These are phyloP conservation scores for Colletotrichum phormii DNA, from an alignment of 2,329 filamentous ascomycete species.

Conservation along the genomic window DNA sequence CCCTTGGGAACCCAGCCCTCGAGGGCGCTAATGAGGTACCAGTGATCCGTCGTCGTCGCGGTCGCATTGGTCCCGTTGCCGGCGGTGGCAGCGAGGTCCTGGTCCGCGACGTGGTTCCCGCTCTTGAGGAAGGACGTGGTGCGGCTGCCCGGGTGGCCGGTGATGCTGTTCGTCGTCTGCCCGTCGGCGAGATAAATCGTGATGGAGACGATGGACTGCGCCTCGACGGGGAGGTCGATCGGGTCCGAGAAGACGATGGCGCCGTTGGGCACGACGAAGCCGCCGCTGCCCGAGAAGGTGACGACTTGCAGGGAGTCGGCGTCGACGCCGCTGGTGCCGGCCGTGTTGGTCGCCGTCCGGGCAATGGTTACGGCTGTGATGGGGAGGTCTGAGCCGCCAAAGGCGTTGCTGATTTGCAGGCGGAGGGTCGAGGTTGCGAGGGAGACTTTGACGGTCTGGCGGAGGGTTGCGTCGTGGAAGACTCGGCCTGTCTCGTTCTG, in stretches of 20 bases:
- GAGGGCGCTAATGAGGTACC: constrained; percentile 70
- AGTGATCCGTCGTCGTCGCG: constrained; percentile 51
- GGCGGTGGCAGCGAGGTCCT: constrained; percentile 49
- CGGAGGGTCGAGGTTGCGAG: constrained; percentile 65
- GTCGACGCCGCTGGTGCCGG: constrained; percentile 62
- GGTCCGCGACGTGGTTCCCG: constrained; percentile 61
- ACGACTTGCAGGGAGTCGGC: constrained; percentile 59
- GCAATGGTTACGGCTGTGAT: constrained; percentile 69
- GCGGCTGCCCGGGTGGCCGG: constrained; percentile 70
- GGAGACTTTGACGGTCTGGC: constrained; percentile 70
- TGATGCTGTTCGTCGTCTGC: constrained; percentile 66
- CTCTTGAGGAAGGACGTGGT: constrained; percentile 66
- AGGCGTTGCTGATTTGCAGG: constrained; percentile 71
- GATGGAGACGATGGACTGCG: constrained; percentile 62
- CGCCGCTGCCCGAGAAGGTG: constrained; percentile 65
- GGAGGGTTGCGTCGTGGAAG: constrained; percentile 69
- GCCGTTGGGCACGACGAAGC: constrained; percentile 64
- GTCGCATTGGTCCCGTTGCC: neutral
- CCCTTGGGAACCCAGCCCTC: constrained; percentile 61
- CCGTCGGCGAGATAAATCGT: constrained; percentile 69
- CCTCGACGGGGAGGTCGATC: constrained; percentile 60
- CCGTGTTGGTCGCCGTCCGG: constrained; percentile 60
- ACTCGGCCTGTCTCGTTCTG: constrained; percentile 64
- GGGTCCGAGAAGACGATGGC: constrained; percentile 70
- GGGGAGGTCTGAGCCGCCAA: constrained; percentile 67